These are phyloP conservation scores for Aspergillus sp. DNA, from an alignment of 2,329 filamentous ascomycete species.

Conservation along the genomic window DNA sequence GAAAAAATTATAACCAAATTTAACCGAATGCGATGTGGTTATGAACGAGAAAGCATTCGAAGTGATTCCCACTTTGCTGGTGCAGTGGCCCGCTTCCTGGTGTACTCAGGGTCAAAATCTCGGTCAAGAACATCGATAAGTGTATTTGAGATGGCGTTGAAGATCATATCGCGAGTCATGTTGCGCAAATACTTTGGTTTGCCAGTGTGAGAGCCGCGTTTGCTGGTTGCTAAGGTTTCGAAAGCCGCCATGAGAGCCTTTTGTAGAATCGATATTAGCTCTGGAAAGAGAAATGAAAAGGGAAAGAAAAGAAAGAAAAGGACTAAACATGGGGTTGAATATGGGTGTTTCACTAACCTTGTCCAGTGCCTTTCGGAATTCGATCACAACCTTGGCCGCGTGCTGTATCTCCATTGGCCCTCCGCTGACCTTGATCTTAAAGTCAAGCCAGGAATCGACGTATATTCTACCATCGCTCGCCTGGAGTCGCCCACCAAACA, in stretches of 20 bases:
- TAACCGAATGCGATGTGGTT: too few species aligned
- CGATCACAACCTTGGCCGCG: conserved; percentile 23
- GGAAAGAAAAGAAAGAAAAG: conserved; percentile 3
- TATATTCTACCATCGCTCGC: conserved; percentile 15
- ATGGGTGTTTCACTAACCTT: conserved; percentile 6
- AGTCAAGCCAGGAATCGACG: conserved; percentile 34
- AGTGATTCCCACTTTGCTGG: background rate
- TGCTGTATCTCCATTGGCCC: background rate
- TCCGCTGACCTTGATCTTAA: conserved; percentile 16
- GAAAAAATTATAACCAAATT: too few species aligned
- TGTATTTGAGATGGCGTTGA: conserved; percentile 1
- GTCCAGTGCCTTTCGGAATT: conserved; percentile 32
- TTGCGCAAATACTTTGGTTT: background rate
- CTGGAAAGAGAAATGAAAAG: too few species aligned
- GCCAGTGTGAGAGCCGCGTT: too few species aligned
- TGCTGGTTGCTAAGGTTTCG: background rate
- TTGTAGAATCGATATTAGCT: conserved; percentile 2
- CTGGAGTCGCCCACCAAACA: conserved; percentile 20
- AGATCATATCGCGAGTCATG: background rate
- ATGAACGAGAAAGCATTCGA: too few species aligned
- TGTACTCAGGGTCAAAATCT: background rate
- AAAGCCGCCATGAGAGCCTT: background rate
- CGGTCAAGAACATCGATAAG: conserved; percentile 2
- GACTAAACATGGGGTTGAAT: background rate
- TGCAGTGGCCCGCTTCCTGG: background rate